Base-by-base conservation (phyloP, 2,329 filamentous ascomycete genomes). In the Epichloe brachyelytri region DNA sequence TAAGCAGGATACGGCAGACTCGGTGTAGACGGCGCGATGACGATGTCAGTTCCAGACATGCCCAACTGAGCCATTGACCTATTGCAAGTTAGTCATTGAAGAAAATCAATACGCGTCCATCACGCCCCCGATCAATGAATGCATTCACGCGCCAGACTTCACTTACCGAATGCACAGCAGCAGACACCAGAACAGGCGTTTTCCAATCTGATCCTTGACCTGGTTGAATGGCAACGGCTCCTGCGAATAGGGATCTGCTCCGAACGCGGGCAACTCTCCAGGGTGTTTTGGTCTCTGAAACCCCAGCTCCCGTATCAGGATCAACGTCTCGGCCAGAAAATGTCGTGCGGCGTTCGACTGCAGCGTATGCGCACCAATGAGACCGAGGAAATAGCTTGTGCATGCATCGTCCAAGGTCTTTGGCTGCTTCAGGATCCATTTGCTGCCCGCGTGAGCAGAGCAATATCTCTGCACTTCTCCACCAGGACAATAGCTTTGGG, bases 101-200 rank as follows among this genome's bases (percentile, higher is more conserved):
- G 53, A 19, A 17, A 26, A n/a, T 15, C 11, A 37, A 43, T 46
- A 43, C 8, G 12, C 7, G 3, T 2, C 8, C 12, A 7, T 38
- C 36, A 38, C 15, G 36, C 36, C 36, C 36, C 12, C 36, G 36
- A n/a, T 11, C n/a, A 40, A 10, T 19, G 7, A 11, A 43, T 5
- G 10, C 40, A 26, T 11, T 20, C 12, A 33, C 20, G 22, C 22
- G 5, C 20, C 20, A n/a, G 22, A 39, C 20, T 22, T 12, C 11
- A 40, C 52, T 17, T 68, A 83, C 77, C 83, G 77, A 53, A 87
- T 78, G 36, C 83, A 83, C 5, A 89, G 79, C 55, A 93, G 81
- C 57, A 89, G 76, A 20, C 86, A 83, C 83, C 89, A 95, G 64
- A 94, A 95, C 40, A 95, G 82, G 55, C 85, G 79, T 63, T 86